phyloP scores from a whole-genome alignment of 1,139 yeast species.

The Sugiyamaella paludigena region DNA sequence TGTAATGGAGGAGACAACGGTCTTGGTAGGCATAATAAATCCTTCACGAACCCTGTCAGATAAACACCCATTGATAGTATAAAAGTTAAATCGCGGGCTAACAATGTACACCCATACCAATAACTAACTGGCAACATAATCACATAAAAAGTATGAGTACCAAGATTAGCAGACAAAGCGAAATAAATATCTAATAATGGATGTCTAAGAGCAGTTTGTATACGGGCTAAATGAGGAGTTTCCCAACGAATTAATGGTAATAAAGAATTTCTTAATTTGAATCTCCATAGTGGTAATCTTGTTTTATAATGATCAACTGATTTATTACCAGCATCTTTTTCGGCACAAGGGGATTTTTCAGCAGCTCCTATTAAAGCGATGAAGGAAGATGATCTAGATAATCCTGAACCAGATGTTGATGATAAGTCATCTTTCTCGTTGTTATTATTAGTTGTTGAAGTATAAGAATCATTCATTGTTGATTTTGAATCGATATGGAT shows the following conservation, averaged over 20 bases:
- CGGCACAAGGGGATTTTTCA: conserved; percentile 30
- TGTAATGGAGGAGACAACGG: conserved; percentile 91
- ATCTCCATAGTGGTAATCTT: conserved; percentile 59
- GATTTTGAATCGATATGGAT: not conserved
- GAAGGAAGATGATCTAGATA: conserved; percentile 28
- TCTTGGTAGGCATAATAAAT: conserved; percentile 83
- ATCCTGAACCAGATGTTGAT: not conserved
- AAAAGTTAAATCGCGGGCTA: conserved; percentile 65
- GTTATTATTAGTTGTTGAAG: not conserved
- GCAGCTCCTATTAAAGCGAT: conserved; percentile 29
- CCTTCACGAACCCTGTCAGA: conserved; percentile 74
- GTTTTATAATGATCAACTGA: conserved; percentile 62
- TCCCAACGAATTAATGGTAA: conserved; percentile 66
- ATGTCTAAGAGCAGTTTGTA: conserved; percentile 55
- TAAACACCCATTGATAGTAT: conserved; percentile 85
- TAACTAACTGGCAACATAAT: conserved; percentile 79
- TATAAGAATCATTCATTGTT: not conserved
- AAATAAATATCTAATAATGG: conserved; percentile 69
- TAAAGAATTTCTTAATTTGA: conserved; percentile 52
- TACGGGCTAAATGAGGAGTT: conserved; percentile 54
- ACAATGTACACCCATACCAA: conserved; percentile 70
- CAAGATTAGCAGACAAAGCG: conserved; percentile 86
- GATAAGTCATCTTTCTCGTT: not conserved
- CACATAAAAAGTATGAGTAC: conserved; percentile 92
- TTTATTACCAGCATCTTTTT: conserved; percentile 69